Percentiles rank a stretch among this genome's conserved stretches.
Evolutionary conservation across 805 yeast species (phyloP).

Genomic region (Kodamaea hsintzibuensis): DNA sequence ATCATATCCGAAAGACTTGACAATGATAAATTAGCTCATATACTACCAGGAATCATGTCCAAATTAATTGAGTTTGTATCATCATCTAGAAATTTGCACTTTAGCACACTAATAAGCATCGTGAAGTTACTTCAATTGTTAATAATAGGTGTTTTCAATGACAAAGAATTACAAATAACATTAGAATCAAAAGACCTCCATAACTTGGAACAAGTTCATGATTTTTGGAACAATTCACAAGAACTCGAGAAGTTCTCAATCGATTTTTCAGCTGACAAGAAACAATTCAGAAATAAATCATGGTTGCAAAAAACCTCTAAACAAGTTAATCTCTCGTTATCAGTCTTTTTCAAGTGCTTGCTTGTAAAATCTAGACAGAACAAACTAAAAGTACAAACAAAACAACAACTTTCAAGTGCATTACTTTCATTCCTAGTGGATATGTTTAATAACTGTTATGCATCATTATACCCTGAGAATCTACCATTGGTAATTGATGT

Average conservation of each 20-base stretch:
- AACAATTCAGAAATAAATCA: slow-evolving; percentile 21
- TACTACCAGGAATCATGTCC: slow-evolving; percentile 43
- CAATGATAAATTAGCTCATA: slow-evolving; percentile 35
- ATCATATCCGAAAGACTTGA: slow-evolving; percentile 20
- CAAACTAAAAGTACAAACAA: slow-evolving; percentile 23
- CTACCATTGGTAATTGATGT: slow-evolving; percentile 32
- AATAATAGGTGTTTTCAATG: slow-evolving; percentile 33
- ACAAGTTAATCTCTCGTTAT: slow-evolving; percentile 36
- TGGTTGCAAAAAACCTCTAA: slow-evolving; percentile 42
- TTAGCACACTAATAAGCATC: slow-evolving; percentile 19
- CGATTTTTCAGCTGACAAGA: neutral
- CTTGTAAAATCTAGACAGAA: slow-evolving; percentile 20
- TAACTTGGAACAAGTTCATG: slow-evolving; percentile 14
- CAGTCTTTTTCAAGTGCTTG: slow-evolving; percentile 31
- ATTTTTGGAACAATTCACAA: slow-evolving; percentile 12
- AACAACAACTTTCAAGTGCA: slow-evolving; percentile 22
- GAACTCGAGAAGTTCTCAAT: neutral
- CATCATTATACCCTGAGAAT: slow-evolving; percentile 32
- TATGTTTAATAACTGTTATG: slow-evolving; percentile 27
- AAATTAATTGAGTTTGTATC: slow-evolving; percentile 30
- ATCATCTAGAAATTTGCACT: slow-evolving; percentile 23
- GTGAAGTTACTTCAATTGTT: slow-evolving; percentile 23
- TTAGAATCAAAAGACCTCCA: slow-evolving; percentile 2
- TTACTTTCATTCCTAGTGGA: slow-evolving; percentile 24
- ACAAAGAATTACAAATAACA: slow-evolving; percentile 16